Percentiles rank a stretch among this genome's conserved stretches.
Conservation (phyloP, 306 rosid species). For the Quercus variabilis region DNA sequence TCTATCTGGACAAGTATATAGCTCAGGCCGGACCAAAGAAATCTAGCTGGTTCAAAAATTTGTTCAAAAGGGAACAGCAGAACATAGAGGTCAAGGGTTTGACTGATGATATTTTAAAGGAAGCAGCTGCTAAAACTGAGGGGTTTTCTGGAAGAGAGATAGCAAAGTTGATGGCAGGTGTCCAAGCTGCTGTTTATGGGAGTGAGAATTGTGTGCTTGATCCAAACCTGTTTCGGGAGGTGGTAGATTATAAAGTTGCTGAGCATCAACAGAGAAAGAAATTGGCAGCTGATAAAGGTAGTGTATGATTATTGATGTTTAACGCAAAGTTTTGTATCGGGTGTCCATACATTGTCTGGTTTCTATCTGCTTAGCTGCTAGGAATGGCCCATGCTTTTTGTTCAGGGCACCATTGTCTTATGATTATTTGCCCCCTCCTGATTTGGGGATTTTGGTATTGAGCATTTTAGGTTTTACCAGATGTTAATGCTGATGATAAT, state of each 20-base stretch:
- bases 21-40: constrained; percentile 70
- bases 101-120: constrained; percentile 72
- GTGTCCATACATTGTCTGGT: constrained; percentile 2
- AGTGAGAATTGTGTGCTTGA: constrained; percentile 84
- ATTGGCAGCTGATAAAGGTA: constrained; percentile 56
- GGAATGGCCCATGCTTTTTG: constrained; percentile 14
- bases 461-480: not conserved
- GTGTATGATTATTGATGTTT: constrained; percentile 23
- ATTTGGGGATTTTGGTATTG: constrained; percentile 47
- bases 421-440: constrained; percentile 39
- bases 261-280: constrained; percentile 95
- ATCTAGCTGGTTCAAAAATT: constrained; percentile 49
- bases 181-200: constrained; percentile 92
- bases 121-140: constrained; percentile 78
- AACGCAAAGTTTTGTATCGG: not conserved
- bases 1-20: constrained; percentile 84
- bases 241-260: constrained; percentile 89
- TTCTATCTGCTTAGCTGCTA: not conserved
- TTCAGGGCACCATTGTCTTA: constrained; percentile 25
- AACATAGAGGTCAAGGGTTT: constrained; percentile 78
- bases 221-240: constrained; percentile 68
- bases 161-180: constrained; percentile 96
- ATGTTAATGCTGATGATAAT: not conserved
- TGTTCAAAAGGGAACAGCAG: constrained; percentile 61
- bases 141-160: constrained; percentile 97